A percentile compares a stretch with the other conserved stretches of the same genome.
These are phyloP conservation scores for Clarireedia hainanense DNA, from an alignment of 2,329 filamentous ascomycete species.

Conservation along the genomic window DNA sequence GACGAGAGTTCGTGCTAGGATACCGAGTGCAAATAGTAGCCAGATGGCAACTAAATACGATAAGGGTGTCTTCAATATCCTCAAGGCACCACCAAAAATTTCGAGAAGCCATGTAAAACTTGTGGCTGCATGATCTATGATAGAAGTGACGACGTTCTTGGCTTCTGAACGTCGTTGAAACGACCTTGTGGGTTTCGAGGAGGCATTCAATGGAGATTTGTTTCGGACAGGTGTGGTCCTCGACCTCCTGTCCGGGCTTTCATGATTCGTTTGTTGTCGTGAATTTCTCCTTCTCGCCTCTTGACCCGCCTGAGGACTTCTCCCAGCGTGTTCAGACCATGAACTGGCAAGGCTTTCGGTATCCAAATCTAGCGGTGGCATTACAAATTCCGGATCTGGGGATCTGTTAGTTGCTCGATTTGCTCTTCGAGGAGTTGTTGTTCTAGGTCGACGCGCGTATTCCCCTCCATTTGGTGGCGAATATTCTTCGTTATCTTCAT, in stretches of 20 bases:
- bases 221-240: slow-evolving; percentile 6
- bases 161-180: not conserved
- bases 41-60: slow-evolving; percentile 54
- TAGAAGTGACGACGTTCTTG: slow-evolving; percentile 10
- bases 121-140: slow-evolving; percentile 14
- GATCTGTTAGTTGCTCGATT: slow-evolving; percentile 20
- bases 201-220: not conserved
- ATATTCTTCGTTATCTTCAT: slow-evolving; percentile 18
- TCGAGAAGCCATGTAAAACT: slow-evolving; percentile 42
- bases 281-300: slow-evolving; percentile 16
- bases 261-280: slow-evolving; percentile 10
- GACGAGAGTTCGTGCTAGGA: slow-evolving; percentile 54
- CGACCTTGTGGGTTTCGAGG: not conserved
- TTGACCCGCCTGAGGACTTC: slow-evolving; percentile 14
- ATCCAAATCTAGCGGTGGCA: slow-evolving; percentile 27
- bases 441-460: slow-evolving; percentile 6
- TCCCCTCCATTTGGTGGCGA: slow-evolving; percentile 17
- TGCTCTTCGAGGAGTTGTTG: slow-evolving; percentile 16
- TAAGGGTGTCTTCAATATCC: slow-evolving; percentile 56
- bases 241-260: slow-evolving; percentile 19
- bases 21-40: slow-evolving; percentile 48
- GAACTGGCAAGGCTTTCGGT: slow-evolving; percentile 25
- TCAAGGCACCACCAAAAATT: slow-evolving; percentile 50
- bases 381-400: slow-evolving; percentile 28
- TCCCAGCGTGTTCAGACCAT: slow-evolving; percentile 15